phyloP scores from a whole-genome alignment of 768 basidiomycete species.

The Saitozyma podzolica region DNA sequence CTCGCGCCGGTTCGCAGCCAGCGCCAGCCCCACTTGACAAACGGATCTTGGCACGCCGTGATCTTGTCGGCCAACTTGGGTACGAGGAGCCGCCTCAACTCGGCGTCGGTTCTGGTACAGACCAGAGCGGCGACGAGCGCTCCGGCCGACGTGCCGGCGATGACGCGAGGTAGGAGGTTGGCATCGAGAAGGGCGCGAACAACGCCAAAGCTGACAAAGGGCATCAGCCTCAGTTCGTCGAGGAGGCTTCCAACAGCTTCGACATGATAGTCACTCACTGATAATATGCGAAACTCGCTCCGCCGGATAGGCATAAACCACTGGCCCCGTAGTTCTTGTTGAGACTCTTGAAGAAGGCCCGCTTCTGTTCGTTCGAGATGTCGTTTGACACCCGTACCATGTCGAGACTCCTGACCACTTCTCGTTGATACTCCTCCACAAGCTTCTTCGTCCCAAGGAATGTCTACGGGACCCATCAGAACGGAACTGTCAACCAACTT shows the following conservation, averaged over 20 bases:
- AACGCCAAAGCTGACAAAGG: slow-evolving; percentile 65
- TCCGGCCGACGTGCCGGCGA: slow-evolving; percentile 93
- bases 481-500: slow-evolving; percentile 18
- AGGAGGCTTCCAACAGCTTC: neutral
- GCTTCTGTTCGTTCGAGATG: slow-evolving; percentile 82
- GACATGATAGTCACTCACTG: slow-evolving; percentile 42
- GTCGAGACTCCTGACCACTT: slow-evolving; percentile 72
- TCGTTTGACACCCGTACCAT: slow-evolving; percentile 73
- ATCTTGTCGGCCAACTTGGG: slow-evolving; percentile 83
- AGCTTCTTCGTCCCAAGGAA: slow-evolving; percentile 87
- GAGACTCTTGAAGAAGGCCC: slow-evolving; percentile 82
- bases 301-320: slow-evolving; percentile 92
- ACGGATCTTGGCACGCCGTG: slow-evolving; percentile 60
- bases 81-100: slow-evolving; percentile 71
- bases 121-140: slow-evolving; percentile 69
- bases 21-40: slow-evolving; percentile 55
- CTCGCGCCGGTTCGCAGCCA: slow-evolving; percentile 87
- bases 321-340: slow-evolving; percentile 88
- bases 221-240: neutral
- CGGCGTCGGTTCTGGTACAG: slow-evolving; percentile 85
- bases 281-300: slow-evolving; percentile 94
- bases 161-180: slow-evolving; percentile 79
- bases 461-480: slow-evolving; percentile 59
- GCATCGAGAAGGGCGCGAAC: slow-evolving; percentile 89
- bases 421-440: slow-evolving; percentile 82